Percentiles rank a stretch among this genome's conserved stretches.
These are phyloP conservation scores for Chalciporus piperatoides DNA, from an alignment of 1,284 basidiomycete genomes.

Conservation along the genomic window DNA sequence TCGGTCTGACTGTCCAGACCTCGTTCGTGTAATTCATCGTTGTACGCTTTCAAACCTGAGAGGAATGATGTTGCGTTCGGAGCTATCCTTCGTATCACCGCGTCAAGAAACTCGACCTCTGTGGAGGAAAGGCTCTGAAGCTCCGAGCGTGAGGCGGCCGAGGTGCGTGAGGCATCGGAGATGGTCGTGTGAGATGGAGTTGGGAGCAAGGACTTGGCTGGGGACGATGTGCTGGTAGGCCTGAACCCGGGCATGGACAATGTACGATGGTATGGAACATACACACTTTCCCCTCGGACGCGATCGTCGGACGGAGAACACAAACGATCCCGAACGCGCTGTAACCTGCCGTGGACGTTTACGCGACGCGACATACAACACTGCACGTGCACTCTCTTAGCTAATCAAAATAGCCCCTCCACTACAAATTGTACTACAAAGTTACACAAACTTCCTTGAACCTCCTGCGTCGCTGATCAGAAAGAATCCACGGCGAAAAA, in stretches of 20 bases:
- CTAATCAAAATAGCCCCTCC: slow-evolving; percentile 16
- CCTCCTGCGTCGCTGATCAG: no score
- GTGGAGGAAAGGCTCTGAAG: slow-evolving; percentile 52
- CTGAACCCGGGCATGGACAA: slow-evolving; percentile 30
- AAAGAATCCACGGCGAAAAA: no score
- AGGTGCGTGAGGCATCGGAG: slow-evolving; percentile 47
- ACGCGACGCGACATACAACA: slow-evolving; percentile 23
- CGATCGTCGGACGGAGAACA: background rate
- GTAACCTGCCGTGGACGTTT: slow-evolving; percentile 3
- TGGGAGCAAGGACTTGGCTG: slow-evolving; percentile 23
- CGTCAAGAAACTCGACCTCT: slow-evolving; percentile 70
- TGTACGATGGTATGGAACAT: background rate
- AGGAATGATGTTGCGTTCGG: slow-evolving; percentile 66
- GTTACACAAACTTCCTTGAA: no score
- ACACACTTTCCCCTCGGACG: no score
- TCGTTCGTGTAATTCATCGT: slow-evolving; percentile 65
- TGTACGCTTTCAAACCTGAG: slow-evolving; percentile 78
- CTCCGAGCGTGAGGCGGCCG: slow-evolving; percentile 49
- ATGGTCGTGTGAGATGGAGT: slow-evolving; percentile 16
- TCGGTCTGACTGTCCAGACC: slow-evolving; percentile 75
- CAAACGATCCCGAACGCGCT: slow-evolving; percentile 10
- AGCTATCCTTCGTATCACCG: slow-evolving; percentile 64
- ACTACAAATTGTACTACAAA: no score
- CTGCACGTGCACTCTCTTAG: slow-evolving; percentile 30
- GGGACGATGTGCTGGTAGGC: slow-evolving; percentile 31